Conservation (phyloP, 2,329 filamentous ascomycete genomes). For the Plenodomus tracheiphilus region DNA sequence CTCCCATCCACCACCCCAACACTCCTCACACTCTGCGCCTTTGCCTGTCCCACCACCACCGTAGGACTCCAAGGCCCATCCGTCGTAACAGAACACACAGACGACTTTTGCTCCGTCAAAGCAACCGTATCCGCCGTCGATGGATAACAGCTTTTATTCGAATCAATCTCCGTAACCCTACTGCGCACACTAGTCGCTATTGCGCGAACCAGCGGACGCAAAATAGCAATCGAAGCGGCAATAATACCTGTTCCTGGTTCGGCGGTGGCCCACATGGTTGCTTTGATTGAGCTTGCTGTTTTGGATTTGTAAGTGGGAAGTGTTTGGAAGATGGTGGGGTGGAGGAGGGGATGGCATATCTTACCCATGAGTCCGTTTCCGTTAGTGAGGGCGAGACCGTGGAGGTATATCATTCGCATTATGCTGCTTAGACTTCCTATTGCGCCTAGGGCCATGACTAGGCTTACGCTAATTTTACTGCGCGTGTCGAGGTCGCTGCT, state of each 20-base stretch:
- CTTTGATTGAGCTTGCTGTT: conserved; percentile 39
- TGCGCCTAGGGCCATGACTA: conserved; percentile 51
- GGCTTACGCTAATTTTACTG: conserved; percentile 51
- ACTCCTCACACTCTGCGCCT: conserved; percentile 14
- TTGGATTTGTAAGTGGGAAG: conserved; percentile 8
- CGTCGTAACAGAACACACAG: conserved; percentile 5
- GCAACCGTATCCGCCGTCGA: conserved; percentile 15
- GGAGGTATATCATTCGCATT: conserved; percentile 37
- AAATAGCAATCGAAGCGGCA: conserved; percentile 52
- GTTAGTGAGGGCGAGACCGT: conserved; percentile 22
- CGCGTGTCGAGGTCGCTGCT: conserved; percentile 49
- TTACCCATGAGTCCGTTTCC: conserved; percentile 10
- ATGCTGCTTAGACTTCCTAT: conserved; percentile 38
- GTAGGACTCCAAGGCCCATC: conserved; percentile 26
- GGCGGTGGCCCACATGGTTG: conserved; percentile 52
- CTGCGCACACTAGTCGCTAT: conserved; percentile 23
- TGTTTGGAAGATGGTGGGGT: not conserved
- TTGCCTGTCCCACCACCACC: conserved; percentile 18
- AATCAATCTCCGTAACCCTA: conserved; percentile 16
- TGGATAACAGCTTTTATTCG: conserved; percentile 10
- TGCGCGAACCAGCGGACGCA: conserved; percentile 50
- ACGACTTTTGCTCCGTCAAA: conserved; percentile 18
- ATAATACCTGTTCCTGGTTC: conserved; percentile 56
- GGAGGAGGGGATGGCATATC: not conserved
- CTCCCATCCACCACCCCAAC: conserved; percentile 16